Evolutionary conservation across 2,329 filamentous ascomycete genomes (phyloP), one percentile per base, ranked within the genome.

Genomic region (Didymella pinodella): DNA sequence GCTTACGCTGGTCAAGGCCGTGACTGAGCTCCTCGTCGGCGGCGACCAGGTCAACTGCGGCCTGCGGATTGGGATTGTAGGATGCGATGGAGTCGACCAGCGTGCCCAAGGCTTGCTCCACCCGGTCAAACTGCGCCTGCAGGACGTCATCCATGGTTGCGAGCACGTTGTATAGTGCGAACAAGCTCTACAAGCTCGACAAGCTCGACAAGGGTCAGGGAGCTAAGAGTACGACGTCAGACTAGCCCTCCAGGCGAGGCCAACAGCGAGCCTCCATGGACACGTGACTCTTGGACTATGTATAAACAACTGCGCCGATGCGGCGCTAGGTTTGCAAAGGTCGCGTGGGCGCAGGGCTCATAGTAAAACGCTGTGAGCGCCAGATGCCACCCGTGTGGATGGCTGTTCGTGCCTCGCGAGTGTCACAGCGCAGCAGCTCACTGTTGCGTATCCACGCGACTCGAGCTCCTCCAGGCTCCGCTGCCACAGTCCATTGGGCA

Each of bases 21-120:
- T 83, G 80, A 66, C 81, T 84, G 44, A 96, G 83, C 59, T 89
- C 86, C 41, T 83, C 81, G 72, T 96, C 90, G 25, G 91, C 91
- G 7, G 83, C 81, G 18, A 90, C 81, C 10, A 96, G 86, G 63
- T 93, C 89, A 56, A 85, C 81, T 6, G 89, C 90, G 26, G 88
- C 86, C 34, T 82, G 77, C 4, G 85, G 80, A 7, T 89, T 91
- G 0, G 92, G 91, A 69, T 93, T 92, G 78, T 93, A 94, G 64
- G 92, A 90, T 6, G 90, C 84, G 62, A 96, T 90, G 0, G 91
- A 93, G 74, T 93, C 90, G 66, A 93, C 88, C 32, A 96, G 82
- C 28, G 81, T 86, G 12, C 85, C 84, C 20, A 96, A 81, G 5
- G 80, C 80, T 51, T 75, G 72, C 57, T 83, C 80, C 43, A 83